Conservation (phyloP, 352 stramenopile species). For the Phytophthora melonis region DNA sequence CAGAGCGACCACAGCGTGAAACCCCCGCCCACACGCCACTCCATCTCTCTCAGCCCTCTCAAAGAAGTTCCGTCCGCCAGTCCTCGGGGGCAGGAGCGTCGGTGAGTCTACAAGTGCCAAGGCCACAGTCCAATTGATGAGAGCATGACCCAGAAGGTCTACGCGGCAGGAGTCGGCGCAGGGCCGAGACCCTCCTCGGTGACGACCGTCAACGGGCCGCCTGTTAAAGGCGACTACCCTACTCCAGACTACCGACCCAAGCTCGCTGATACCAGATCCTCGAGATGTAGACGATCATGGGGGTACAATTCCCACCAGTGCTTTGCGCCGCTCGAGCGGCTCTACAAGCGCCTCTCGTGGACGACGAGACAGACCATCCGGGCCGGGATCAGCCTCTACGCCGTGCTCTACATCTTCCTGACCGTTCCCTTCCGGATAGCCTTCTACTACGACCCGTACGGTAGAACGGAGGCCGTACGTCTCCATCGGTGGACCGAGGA, state of each 20-base stretch:
- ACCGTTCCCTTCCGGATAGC: conserved; percentile 34
- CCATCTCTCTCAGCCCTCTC: too few species aligned
- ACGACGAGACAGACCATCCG: conserved; percentile 27
- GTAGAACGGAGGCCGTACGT: neutral
- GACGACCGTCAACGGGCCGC: neutral
- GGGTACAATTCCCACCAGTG: too few species aligned
- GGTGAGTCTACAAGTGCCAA: too few species aligned
- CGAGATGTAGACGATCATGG: too few species aligned
- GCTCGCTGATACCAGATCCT: too few species aligned
- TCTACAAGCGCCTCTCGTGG: conserved; percentile 17
- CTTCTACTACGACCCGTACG: conserved; percentile 34
- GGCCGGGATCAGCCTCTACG: conserved; percentile 18
- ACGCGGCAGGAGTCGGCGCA: neutral
- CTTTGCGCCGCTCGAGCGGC: neutral
- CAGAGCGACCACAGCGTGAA: too few species aligned
- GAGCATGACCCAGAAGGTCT: neutral
- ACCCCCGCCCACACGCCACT: too few species aligned
- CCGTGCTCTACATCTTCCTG: conserved; percentile 29
- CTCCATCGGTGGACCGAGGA: conserved; percentile 21
- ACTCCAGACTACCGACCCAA: neutral
- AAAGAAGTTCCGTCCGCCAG: too few species aligned
- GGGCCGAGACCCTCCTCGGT: neutral
- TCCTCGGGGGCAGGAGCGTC: too few species aligned
- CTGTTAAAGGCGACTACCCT: neutral
- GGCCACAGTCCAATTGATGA: neutral